A percentile compares a stretch with the other conserved stretches of the same genome.
Evolutionary conservation across 116 monocot genomes (phyloP).

Genomic region (Papilionanthe hybrid): DNA sequence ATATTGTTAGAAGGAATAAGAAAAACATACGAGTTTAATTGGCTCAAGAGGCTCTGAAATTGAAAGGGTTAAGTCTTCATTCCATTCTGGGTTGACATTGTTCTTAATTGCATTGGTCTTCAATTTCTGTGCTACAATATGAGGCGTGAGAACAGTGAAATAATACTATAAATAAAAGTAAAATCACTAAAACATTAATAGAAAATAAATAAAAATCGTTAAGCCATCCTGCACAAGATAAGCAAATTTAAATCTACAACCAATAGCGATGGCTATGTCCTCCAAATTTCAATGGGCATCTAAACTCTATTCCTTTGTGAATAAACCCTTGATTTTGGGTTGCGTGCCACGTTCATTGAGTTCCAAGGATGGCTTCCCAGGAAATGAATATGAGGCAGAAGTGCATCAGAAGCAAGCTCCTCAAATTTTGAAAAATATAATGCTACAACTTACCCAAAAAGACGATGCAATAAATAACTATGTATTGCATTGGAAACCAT

Average conservation of each 20-base stretch:
- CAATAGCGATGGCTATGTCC: neutral
- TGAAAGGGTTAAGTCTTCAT: slow-evolving; percentile 71
- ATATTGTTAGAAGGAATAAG: neutral
- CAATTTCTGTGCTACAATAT: slow-evolving; percentile 37
- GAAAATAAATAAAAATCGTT: neutral
- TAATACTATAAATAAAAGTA: neutral
- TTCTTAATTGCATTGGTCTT: slow-evolving; percentile 61
- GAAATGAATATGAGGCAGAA: neutral
- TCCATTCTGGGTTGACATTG: slow-evolving; percentile 64
- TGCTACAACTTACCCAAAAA: neutral
- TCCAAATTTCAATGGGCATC: neutral
- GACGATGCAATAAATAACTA: neutral
- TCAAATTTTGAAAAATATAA: neutral
- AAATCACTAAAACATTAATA: neutral
- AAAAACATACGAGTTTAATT: slow-evolving; percentile 46
- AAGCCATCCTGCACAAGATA: neutral
- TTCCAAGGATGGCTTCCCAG: neutral
- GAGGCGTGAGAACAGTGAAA: neutral
- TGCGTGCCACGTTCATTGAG: neutral
- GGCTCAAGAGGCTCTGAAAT: slow-evolving; percentile 32
- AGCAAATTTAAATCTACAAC: neutral
- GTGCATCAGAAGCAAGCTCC: neutral
- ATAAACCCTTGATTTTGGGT: neutral
- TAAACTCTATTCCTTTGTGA: neutral
- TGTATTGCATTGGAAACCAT: neutral